Percentiles rank a stretch among this genome's conserved stretches.
phyloP scores from a whole-genome alignment of 352 stramenopile species.

The Globisporangium middletonii region DNA sequence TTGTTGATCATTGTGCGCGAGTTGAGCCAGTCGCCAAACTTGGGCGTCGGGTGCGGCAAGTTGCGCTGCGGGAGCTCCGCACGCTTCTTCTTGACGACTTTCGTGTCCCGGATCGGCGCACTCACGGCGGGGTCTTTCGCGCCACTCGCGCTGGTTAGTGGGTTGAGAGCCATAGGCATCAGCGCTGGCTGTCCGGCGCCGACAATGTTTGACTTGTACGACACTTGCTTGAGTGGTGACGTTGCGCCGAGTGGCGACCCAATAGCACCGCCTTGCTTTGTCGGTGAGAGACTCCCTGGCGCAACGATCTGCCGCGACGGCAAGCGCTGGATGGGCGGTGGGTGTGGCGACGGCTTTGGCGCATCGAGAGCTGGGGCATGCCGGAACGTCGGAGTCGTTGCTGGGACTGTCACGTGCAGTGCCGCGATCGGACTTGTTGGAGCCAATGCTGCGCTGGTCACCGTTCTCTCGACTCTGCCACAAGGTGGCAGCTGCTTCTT shows the following conservation, averaged over 20 bases:
- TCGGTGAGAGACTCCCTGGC: constrained; percentile 30
- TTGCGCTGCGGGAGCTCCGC: constrained; percentile 70
- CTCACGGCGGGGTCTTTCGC: constrained; percentile 6
- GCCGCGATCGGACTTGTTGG: background rate
- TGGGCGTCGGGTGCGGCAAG: constrained; percentile 65
- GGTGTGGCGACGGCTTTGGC: constrained; percentile 9
- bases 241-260: constrained; percentile 4
- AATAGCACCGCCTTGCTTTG: constrained; percentile 11
- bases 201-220: constrained; percentile 49
- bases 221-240: constrained; percentile 30
- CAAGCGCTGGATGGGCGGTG: constrained; percentile 12
- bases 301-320: constrained; percentile 18
- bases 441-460: no score
- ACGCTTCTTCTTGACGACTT: constrained; percentile 79
- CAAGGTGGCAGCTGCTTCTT: constrained; percentile 6
- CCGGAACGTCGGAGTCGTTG: constrained; percentile 7
- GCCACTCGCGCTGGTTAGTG: constrained; percentile 4
- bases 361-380: constrained; percentile 2
- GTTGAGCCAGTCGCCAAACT: constrained; percentile 82
- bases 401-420: background rate
- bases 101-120: constrained; percentile 61
- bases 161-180: constrained; percentile 28
- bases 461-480: background rate
- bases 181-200: constrained; percentile 24
- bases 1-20: constrained; percentile 91